These are phyloP conservation scores for Coemansia sp. DNA, from an alignment of 192 early-diverging fungal species.

Conservation along the genomic window DNA sequence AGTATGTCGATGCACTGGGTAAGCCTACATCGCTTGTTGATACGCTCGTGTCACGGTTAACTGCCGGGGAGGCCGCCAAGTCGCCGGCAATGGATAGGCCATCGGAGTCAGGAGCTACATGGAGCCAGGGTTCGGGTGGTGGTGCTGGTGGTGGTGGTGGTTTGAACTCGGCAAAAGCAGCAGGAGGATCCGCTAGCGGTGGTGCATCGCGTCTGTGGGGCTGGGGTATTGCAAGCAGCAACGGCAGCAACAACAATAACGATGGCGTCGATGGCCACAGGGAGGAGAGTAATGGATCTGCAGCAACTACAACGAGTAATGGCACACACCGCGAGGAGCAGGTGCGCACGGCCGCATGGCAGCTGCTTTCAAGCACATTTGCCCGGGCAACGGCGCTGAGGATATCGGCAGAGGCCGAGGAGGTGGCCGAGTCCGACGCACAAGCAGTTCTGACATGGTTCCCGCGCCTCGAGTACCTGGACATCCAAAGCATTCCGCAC, in stretches of 20 bases:
- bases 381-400: conserved; percentile 44
- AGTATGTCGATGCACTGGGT: conserved; percentile 41
- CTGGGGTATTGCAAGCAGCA: background rate
- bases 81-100: background rate
- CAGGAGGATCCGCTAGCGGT: background rate
- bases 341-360: conserved; percentile 37
- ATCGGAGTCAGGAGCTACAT: background rate
- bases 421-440: conserved; percentile 38
- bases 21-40: conserved; percentile 47
- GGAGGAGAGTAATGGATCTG: background rate
- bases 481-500: conserved; percentile 41
- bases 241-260: background rate
- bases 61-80: conserved; percentile 26
- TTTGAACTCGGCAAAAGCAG: background rate
- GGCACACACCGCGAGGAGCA: conserved; percentile 11
- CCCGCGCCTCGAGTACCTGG: conserved; percentile 46
- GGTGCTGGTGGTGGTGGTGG: background rate
- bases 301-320: background rate
- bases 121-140: background rate
- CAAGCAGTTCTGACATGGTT: conserved; percentile 54
- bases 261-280: background rate
- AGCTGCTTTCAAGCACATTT: conserved; percentile 41
- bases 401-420: conserved; percentile 48
- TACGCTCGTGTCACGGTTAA: conserved; percentile 40
- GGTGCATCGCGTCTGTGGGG: conserved; percentile 16